phyloP scores from a whole-genome alignment of 176 grass and related monocot genomes.

The Oryza coarctata region DNA sequence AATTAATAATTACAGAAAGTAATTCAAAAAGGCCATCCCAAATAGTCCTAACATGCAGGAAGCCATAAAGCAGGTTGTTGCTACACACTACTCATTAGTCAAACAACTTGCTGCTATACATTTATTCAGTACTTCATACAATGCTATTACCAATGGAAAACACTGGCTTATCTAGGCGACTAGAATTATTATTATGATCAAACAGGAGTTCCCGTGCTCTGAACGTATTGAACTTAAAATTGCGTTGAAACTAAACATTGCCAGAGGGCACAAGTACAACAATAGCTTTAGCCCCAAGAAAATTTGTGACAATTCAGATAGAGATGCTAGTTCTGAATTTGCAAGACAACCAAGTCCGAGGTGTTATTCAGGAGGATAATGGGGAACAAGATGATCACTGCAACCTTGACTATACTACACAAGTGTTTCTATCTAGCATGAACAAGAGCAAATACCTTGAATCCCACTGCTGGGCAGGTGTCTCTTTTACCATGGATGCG shows the following conservation, averaged over 20 bases:
- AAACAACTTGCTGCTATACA: neutral
- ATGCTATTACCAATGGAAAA: neutral
- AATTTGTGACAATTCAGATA: neutral
- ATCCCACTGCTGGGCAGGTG: constrained; percentile 40
- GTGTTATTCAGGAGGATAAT: neutral
- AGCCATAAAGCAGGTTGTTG: neutral
- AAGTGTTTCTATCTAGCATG: constrained; percentile 9
- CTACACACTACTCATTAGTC: neutral
- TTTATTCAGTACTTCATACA: neutral
- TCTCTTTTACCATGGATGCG: constrained; percentile 45
- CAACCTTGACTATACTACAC: neutral
- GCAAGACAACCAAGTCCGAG: neutral
- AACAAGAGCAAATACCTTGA: constrained; percentile 51
- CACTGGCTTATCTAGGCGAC: neutral
- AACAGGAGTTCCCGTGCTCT: neutral
- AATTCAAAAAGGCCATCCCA: too few relatives aligned
- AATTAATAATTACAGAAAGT: too few relatives aligned
- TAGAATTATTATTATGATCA: neutral
- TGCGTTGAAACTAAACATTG: neutral
- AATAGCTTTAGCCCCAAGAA: neutral
- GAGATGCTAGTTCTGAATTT: neutral
- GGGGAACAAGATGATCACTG: neutral
- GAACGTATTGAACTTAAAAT: neutral
- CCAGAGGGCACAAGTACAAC: neutral
- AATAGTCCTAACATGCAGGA: neutral